Percentiles rank a stretch among this genome's conserved stretches.
These are phyloP conservation scores for Takashimella tepidaria DNA, from an alignment of 1,284 basidiomycete species.

Conservation along the genomic window DNA sequence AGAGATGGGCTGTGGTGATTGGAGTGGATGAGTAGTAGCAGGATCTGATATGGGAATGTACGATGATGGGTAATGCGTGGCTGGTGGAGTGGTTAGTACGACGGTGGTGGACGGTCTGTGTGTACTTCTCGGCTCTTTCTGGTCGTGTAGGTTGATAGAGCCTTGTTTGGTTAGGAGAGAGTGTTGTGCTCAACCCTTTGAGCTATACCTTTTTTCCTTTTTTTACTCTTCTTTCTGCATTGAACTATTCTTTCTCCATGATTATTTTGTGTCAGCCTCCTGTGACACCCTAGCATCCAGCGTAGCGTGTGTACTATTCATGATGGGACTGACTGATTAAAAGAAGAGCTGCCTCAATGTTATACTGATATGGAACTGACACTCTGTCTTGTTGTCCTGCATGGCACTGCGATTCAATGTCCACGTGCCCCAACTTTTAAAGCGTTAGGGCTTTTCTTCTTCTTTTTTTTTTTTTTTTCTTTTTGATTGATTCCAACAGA, in stretches of 20 bases:
- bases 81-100: constrained; percentile 17
- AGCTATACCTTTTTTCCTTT: constrained; percentile 14
- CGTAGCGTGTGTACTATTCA: background rate
- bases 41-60: background rate
- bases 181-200: constrained; percentile 8
- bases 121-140: background rate
- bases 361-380: background rate
- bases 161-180: constrained; percentile 7
- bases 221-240: constrained; percentile 18
- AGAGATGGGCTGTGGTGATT: background rate
- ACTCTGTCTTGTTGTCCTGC: background rate
- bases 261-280: background rate
- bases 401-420: background rate
- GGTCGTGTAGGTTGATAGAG: background rate
- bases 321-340: background rate
- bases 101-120: constrained; percentile 12
- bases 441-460: background rate
- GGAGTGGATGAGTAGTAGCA: background rate
- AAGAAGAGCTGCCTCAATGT: background rate
- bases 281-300: background rate
- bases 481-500: no score
- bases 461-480: no score
- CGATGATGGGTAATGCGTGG: constrained; percentile 6
- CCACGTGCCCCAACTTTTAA: background rate
- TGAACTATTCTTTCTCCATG: constrained; percentile 10